Conservation (phyloP, 352 stramenopile species). For the Phytophthora crassamura region DNA sequence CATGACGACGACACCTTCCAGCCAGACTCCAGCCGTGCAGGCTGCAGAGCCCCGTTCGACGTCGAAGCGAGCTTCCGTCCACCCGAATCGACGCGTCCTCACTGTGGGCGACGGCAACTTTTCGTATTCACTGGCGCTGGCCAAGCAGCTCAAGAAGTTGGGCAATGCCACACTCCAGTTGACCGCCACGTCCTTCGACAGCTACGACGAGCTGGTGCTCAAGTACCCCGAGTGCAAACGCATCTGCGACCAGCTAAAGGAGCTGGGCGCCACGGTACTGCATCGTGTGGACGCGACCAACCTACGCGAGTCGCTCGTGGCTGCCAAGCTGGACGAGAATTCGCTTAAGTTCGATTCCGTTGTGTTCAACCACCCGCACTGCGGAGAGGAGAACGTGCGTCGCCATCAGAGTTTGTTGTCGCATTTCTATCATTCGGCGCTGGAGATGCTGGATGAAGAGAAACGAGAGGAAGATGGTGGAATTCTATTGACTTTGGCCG, state of each 20-base stretch:
- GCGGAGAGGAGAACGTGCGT: slow-evolving; percentile 89
- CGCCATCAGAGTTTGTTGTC: slow-evolving; percentile 90
- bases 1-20: not conserved
- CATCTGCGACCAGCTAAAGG: slow-evolving; percentile 50
- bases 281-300: slow-evolving; percentile 79
- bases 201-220: slow-evolving; percentile 55
- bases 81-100: slow-evolving; percentile 47
- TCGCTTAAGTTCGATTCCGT: slow-evolving; percentile 68
- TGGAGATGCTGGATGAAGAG: slow-evolving; percentile 44
- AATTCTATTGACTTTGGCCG: slow-evolving; percentile 75
- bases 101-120: slow-evolving; percentile 96
- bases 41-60: not conserved
- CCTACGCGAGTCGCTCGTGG: slow-evolving; percentile 47
- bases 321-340: slow-evolving; percentile 11
- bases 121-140: slow-evolving; percentile 89
- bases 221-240: slow-evolving; percentile 69
- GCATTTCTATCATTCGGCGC: slow-evolving; percentile 89
- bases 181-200: slow-evolving; percentile 73
- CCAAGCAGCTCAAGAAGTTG: slow-evolving; percentile 33
- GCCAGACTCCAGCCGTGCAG: not conserved
- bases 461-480: slow-evolving; percentile 21
- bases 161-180: slow-evolving; percentile 33
- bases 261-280: slow-evolving; percentile 49
- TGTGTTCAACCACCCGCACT: slow-evolving; percentile 96
- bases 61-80: not conserved